phyloP scores from a whole-genome alignment of 1,284 basidiomycete species.

The Cutaneotrichosporon arboriforme region DNA sequence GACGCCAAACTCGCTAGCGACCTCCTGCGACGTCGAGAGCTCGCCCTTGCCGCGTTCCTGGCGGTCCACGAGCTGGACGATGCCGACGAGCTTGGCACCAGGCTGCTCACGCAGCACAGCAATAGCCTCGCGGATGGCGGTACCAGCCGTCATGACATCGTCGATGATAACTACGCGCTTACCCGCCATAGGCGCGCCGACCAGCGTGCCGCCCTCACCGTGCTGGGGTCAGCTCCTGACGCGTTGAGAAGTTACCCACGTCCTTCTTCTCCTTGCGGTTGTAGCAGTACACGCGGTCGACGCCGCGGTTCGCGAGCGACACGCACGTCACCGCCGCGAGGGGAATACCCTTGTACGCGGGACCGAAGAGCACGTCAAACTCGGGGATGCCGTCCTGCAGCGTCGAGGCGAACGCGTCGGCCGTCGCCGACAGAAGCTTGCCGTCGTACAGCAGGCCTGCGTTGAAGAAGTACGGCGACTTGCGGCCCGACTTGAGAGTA shows the following conservation, averaged over 20 bases:
- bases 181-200: conserved; percentile 75
- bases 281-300: conserved; percentile 57
- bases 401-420: conserved; percentile 75
- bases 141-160: conserved; percentile 95
- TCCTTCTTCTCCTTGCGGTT: conserved; percentile 95
- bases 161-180: conserved; percentile 86
- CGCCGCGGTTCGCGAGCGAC: conserved; percentile 51
- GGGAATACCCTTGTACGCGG: conserved; percentile 97
- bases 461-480: conserved; percentile 97
- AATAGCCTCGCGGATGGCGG: conserved; percentile 78
- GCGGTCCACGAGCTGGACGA: conserved; percentile 83
- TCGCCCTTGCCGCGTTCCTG: conserved; percentile 72
- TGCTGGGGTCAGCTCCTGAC: conserved; percentile 54
- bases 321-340: conserved; percentile 84
- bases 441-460: conserved; percentile 83
- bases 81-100: conserved; percentile 77
- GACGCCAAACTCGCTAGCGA: conserved; percentile 69
- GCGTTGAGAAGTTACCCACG: conserved; percentile 31
- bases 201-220: conserved; percentile 91
- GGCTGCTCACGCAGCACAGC: conserved; percentile 59
- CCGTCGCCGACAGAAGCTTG: conserved; percentile 69
- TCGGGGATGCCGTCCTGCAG: conserved; percentile 53
- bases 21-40: conserved; percentile 71
- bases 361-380: conserved; percentile 92
- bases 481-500: conserved; percentile 84